Percentiles rank a stretch among this genome's conserved stretches.
Evolutionary conservation across 23 red algal genomes (phyloP).

Genomic region (Chondrus crispus): DNA sequence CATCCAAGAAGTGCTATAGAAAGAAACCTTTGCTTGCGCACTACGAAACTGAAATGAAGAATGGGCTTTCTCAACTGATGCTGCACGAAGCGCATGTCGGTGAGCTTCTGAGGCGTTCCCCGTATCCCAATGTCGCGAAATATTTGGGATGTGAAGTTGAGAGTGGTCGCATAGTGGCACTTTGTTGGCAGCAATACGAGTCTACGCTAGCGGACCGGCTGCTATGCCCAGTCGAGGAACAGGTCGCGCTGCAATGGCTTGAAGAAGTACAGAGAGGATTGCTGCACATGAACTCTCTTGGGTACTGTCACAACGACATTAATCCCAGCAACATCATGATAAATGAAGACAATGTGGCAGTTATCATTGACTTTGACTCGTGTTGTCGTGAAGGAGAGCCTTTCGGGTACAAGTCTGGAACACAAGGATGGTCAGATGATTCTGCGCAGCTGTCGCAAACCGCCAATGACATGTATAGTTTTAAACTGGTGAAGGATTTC

Average conservation of each 20-base stretch:
- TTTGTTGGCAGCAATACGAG: neutral
- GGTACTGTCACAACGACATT: conserved; percentile 20
- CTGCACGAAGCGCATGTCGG: neutral
- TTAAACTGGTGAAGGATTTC: too few species aligned
- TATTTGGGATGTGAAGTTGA: conserved; percentile 24
- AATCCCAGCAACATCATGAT: conserved; percentile 8
- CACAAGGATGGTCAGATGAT: neutral
- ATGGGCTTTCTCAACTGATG: neutral
- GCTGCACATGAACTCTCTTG: neutral
- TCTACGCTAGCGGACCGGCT: neutral
- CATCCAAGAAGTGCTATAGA: neutral
- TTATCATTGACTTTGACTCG: conserved; percentile 33
- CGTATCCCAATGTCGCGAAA: conserved; percentile 19
- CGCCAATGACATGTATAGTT: too few species aligned
- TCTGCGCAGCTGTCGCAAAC: too few species aligned
- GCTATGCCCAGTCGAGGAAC: neutral
- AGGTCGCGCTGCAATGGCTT: neutral
- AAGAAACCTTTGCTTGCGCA: neutral
- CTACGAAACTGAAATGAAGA: neutral
- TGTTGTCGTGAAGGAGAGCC: neutral
- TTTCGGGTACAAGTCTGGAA: neutral
- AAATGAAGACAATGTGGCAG: neutral
- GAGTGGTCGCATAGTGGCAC: neutral
- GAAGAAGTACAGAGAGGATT: neutral
- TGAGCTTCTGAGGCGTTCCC: neutral